phyloP scores from a whole-genome alignment of 495 filamentous ascomycete genomes.

The Daldinia grandis region DNA sequence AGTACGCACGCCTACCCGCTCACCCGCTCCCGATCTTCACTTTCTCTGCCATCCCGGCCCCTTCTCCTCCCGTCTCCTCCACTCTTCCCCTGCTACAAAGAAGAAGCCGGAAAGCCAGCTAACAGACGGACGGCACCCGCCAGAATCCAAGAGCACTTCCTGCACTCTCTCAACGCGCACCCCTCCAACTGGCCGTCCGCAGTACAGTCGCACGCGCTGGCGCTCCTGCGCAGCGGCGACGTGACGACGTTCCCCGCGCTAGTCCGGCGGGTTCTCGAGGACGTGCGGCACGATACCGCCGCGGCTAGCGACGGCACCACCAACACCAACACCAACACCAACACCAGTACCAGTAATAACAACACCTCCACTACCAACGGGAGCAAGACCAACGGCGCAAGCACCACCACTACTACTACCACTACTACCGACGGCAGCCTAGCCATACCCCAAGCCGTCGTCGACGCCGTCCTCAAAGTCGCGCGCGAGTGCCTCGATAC shows the following conservation, averaged over 20 bases:
- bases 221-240: constrained; percentile 63
- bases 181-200: constrained; percentile 63
- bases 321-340: constrained; percentile 17
- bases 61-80: neutral
- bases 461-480: constrained; percentile 62
- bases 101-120: constrained; percentile 7
- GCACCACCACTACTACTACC: constrained; percentile 16
- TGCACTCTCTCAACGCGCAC: constrained; percentile 61
- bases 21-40: no score
- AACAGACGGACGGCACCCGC: constrained; percentile 7
- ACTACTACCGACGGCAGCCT: constrained; percentile 42
- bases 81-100: neutral
- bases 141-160: constrained; percentile 66
- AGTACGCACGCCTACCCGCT: constrained; percentile 45
- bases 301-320: constrained; percentile 23
- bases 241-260: constrained; percentile 61
- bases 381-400: constrained; percentile 26
- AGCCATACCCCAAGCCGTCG: constrained; percentile 58
- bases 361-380: constrained; percentile 10
- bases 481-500: constrained; percentile 60
- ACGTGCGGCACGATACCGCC: constrained; percentile 59
- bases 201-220: constrained; percentile 59
- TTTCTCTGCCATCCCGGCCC: neutral
- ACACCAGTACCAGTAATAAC: constrained; percentile 4
- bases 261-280: constrained; percentile 60